Evolutionary conservation across 768 basidiomycete genomes (phyloP), one percentile per base, ranked within the genome.

Genomic region (Macrolepiota fuliginosa): DNA sequence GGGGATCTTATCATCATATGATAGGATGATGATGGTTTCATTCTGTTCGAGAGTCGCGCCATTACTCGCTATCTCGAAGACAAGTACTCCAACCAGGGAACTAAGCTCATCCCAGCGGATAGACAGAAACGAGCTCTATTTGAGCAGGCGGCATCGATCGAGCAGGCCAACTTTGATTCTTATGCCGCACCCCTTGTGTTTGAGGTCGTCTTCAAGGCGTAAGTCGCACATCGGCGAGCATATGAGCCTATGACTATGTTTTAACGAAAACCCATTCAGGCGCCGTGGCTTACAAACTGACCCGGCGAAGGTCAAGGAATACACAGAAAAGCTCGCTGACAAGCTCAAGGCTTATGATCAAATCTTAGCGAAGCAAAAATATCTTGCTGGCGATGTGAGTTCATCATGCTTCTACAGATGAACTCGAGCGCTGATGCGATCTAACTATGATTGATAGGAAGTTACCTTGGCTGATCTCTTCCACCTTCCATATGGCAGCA

Each of bases 1-100:
- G 77, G 75, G 68, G 60, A 25, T 11, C 12, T 15, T 13, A 32
- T 15, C 13, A 9, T 15, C 42, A 49, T 36, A 55, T 54, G 29
- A 32, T 57, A 81, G 81, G 72, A 81, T 57, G 84, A 86, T 19
- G 81, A 83, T 47, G 85, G 85, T 2, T 82, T 88, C 70, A 74
- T 80, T 60, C 65, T 91, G 19, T 87, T 79, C 72, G 87, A 88
- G 63, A 80, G 81, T 32, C 82, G 85, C 37, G 86, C 86, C 1
- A 87, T 89, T 61, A 70, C 69, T 47, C 80, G 83, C 17, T 90
- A 89, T 70, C 66, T 89, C 64, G 80, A 76, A 45, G 70, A 69
- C 52, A 88, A 87, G 68, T 82, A 83, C 63, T 65, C 77, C 3
- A 61, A 71, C 55, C 77, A 84, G 62, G 84, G 83, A 22, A 75